Base-by-base conservation (phyloP, 257 asterid species). In the Jaltomata sinuosa region DNA sequence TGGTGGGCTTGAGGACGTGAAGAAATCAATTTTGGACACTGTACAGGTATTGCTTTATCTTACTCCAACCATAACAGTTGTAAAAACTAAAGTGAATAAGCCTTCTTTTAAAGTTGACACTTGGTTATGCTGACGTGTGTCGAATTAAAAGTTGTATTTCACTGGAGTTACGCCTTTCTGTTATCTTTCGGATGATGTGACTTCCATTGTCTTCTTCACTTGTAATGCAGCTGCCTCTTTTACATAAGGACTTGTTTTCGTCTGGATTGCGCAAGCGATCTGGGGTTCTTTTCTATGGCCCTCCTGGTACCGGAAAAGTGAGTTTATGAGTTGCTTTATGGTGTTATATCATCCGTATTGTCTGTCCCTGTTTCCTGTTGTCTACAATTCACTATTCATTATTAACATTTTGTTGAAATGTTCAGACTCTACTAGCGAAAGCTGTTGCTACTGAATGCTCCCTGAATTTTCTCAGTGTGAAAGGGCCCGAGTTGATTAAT, bases 391-490 rank as follows among this genome's bases (percentile, higher is more conserved):
- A 15, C 15, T 77, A 31, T 77, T 76, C 57, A 29, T 45, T 10
- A 77, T 47, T 29, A 29, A 77, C 42, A 14, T 78, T 31, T 38
- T 84, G 32, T 87, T 88, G 79, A 61, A 82, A 88, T 88, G 54
- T 62, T 87, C 98, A 97, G 98, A 97, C 98, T 6, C 89, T 97
- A 83, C 89, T 94, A 87, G 98, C 98, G 79, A 97, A 95, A 91
- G 99, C 99, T 87, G 99, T 97, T 85, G 98, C 98, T 64, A 97
- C 99, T 38, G 99, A 97, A 84, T 97, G 98, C 93, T 94, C 98
- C 84, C 88, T 95, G 89, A 97, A 94, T 89, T 97, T 97, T 86
- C 89, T 95, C 78, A 97, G 99, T 40, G 98, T 97, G 57, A 95
- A 97, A 91, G 99, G 99, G 83, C 99, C 98, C 78, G 99, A 97